Percentiles rank a stretch among this genome's conserved stretches.
phyloP scores from a whole-genome alignment of 192 early-diverging fungal genomes.

The Podila epicladia region DNA sequence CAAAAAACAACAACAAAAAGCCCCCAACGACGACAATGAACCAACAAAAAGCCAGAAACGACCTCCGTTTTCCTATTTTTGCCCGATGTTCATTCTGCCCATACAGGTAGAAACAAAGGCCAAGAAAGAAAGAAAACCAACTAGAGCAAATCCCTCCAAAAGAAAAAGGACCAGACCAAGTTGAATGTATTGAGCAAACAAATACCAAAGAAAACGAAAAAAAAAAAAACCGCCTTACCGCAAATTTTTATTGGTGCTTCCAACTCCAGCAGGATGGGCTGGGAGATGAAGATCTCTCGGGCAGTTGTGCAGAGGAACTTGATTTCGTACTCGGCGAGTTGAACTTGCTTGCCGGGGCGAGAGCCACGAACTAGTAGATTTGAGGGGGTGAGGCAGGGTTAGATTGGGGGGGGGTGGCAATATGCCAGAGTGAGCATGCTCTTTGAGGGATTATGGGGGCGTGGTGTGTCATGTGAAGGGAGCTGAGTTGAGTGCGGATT shows the following conservation, averaged over 20 bases:
- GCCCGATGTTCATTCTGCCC: background rate
- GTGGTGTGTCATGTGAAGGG: no score
- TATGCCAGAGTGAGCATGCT: no score
- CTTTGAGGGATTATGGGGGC: background rate
- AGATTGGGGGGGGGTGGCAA: background rate
- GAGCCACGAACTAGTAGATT: constrained; percentile 88
- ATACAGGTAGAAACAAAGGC: background rate
- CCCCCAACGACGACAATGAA: background rate
- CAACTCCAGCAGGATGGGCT: constrained; percentile 91
- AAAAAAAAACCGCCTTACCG: constrained; percentile 72
- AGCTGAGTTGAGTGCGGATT: no score
- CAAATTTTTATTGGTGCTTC: constrained; percentile 98
- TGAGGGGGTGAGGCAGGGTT: background rate
- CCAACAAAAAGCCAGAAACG: background rate
- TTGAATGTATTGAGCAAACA: background rate
- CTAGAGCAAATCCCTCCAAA: constrained; percentile 5
- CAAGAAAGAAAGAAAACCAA: background rate
- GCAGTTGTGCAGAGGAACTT: constrained; percentile 93
- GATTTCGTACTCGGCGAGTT: constrained; percentile 95
- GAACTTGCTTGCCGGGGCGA: constrained; percentile 96
- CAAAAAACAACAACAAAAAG: no score
- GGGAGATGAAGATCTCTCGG: constrained; percentile 94
- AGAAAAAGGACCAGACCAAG: background rate
- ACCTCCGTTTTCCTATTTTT: constrained; percentile 7
- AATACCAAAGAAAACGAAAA: constrained; percentile 15